Conservation (phyloP, 441 rosid genomes). For the Populus hybrid region DNA sequence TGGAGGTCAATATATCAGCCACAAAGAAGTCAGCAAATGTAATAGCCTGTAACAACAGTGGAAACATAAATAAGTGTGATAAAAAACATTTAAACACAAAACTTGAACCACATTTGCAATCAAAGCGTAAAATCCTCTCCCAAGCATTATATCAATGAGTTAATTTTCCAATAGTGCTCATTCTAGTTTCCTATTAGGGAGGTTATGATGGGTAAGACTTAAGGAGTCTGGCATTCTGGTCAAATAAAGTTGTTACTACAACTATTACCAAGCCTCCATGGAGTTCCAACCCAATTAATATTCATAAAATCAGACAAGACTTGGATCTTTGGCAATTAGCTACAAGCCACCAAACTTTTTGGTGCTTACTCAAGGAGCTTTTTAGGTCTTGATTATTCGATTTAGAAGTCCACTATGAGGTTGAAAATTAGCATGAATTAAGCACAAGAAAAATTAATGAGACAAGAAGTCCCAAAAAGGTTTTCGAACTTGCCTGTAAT, state of each 20-base stretch:
- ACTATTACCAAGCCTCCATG: not conserved
- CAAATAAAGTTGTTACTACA: not conserved
- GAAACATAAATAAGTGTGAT: slow-evolving; percentile 3
- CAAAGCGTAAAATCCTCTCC: not conserved
- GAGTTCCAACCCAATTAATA: not conserved
- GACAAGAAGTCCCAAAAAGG: not conserved
- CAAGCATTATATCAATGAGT: not conserved
- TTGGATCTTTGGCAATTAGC: not conserved
- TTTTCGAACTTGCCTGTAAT: slow-evolving; percentile 59
- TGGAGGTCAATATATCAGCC: slow-evolving; percentile 94
- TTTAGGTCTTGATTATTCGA: not conserved
- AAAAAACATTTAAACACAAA: not conserved
- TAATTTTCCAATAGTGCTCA: not conserved
- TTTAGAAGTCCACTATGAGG: slow-evolving; percentile 1
- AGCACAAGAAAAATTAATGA: not conserved
- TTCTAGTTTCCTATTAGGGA: not conserved
- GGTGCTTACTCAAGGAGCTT: not conserved
- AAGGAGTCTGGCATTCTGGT: not conserved
- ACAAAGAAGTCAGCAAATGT: slow-evolving; percentile 88
- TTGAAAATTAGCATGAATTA: not conserved
- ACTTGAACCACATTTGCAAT: not conserved
- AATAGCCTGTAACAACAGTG: slow-evolving; percentile 59
- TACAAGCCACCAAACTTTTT: not conserved
- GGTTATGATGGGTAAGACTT: not conserved
- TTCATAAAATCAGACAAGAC: not conserved